phyloP scores from a whole-genome alignment of 305 asterid species.

The Fraxinus platypoda region DNA sequence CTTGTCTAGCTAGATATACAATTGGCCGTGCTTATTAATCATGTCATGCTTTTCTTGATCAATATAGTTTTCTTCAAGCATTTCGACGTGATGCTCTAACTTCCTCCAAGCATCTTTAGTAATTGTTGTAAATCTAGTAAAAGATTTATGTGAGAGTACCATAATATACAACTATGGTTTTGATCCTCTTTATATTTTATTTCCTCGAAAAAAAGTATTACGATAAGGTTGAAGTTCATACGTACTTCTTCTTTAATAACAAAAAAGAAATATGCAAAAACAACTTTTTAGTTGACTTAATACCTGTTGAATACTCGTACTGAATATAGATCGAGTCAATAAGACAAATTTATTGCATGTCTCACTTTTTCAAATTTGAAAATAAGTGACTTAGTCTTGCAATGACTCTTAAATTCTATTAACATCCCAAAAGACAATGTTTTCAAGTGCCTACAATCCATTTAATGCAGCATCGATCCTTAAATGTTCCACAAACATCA shows the following conservation, averaged over 20 bases:
- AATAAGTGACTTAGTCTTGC: not conserved
- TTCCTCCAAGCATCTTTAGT: not conserved
- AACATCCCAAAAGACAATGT: conserved; percentile 10
- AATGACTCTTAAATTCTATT: not conserved
- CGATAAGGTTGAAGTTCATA: not conserved
- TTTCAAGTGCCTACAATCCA: conserved; percentile 19
- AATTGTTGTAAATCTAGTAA: not conserved
- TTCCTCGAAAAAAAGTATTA: not conserved
- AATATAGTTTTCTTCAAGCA: not conserved
- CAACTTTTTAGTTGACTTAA: not conserved
- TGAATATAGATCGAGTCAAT: not conserved
- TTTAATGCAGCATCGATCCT: not conserved
- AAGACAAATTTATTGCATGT: not conserved
- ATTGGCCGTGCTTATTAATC: not conserved
- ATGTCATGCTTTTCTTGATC: not conserved
- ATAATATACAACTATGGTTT: not conserved
- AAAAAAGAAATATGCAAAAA: no score
- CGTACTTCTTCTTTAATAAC: not conserved
- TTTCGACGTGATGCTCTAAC: not conserved
- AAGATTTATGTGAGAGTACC: not conserved
- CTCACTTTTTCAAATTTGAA: not conserved
- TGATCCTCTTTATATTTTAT: not conserved
- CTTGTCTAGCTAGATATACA: no score
- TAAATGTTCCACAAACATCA: not conserved
- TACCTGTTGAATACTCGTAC: not conserved